A percentile compares a stretch with the other conserved stretches of the same genome.
phyloP scores from a whole-genome alignment of 1,284 basidiomycete species.

The Trichosporon asahii region DNA sequence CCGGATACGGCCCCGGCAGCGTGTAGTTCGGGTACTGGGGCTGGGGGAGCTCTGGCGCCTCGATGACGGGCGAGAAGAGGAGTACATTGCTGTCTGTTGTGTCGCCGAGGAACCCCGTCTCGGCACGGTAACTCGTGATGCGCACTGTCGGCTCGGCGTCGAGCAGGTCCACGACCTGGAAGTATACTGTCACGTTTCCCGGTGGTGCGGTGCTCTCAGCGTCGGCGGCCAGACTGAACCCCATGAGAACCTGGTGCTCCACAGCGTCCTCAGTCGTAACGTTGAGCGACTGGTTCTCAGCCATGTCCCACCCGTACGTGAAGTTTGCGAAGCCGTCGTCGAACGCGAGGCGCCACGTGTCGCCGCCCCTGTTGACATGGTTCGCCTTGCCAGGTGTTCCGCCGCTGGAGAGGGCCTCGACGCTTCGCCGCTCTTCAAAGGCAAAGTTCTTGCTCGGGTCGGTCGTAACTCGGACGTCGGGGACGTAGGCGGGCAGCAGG shows the following conservation, averaged over 20 bases:
- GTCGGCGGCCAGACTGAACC: background rate
- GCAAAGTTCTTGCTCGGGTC: conserved; percentile 41
- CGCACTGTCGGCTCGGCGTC: background rate
- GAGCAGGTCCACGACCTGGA: conserved; percentile 43
- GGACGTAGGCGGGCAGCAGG: conserved; percentile 26
- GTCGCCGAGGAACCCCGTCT: conserved; percentile 64
- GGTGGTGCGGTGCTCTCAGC: background rate
- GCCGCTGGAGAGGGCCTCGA: conserved; percentile 56
- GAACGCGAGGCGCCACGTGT: conserved; percentile 57
- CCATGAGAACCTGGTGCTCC: background rate
- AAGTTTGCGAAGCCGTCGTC: conserved; percentile 61
- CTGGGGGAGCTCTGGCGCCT: conserved; percentile 38
- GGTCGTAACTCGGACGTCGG: conserved; percentile 12
- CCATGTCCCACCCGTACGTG: conserved; percentile 45
- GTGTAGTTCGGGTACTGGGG: conserved; percentile 78
- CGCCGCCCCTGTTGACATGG: conserved; percentile 49
- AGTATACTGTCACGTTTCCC: background rate
- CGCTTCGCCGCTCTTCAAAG: background rate
- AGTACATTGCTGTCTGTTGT: conserved; percentile 69
- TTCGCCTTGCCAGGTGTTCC: conserved; percentile 53
- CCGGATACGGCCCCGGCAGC: conserved; percentile 61
- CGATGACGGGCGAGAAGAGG: conserved; percentile 68
- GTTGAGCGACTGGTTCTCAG: background rate
- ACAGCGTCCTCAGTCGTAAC: background rate
- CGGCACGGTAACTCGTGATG: conserved; percentile 27